phyloP scores from a whole-genome alignment of 768 basidiomycete species.

The Podaxis sp. region DNA sequence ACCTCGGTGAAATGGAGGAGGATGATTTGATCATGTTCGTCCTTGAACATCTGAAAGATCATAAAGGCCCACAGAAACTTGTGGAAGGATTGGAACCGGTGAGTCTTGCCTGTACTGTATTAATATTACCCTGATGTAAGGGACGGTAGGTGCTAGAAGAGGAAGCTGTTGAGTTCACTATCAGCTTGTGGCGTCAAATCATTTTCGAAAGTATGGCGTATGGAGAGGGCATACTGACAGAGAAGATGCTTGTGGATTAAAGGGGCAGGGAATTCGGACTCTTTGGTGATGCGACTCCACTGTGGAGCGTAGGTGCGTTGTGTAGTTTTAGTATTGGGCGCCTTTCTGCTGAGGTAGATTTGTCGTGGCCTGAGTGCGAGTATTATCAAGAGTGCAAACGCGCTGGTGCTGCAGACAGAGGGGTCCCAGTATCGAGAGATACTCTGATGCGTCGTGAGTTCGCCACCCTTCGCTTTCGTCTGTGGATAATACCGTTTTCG shows the following conservation, averaged over 20 bases:
- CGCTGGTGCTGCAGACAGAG: constrained; percentile 22
- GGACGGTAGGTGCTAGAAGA: constrained; percentile 81
- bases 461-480: constrained; percentile 37
- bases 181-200: constrained; percentile 86
- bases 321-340: constrained; percentile 43
- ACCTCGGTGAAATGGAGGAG: constrained; percentile 90
- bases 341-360: constrained; percentile 44
- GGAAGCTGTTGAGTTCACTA: constrained; percentile 79
- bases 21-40: constrained; percentile 95
- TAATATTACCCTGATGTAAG: background rate
- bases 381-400: constrained; percentile 28
- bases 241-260: constrained; percentile 79
- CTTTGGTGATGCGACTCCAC: constrained; percentile 29
- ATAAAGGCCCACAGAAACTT: constrained; percentile 81
- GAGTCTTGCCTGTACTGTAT: constrained; percentile 33
- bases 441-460: constrained; percentile 49
- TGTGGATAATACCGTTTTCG: constrained; percentile 13
- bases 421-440: constrained; percentile 10
- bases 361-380: constrained; percentile 28
- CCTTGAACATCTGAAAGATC: constrained; percentile 89
- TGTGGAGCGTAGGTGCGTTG: constrained; percentile 61
- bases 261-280: background rate
- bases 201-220: constrained; percentile 96
- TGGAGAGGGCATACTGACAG: constrained; percentile 85
- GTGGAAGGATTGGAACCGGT: constrained; percentile 92